Evolutionary conservation across 805 yeast species (phyloP).

Genomic region (Nakazawaea anatomiae): DNA sequence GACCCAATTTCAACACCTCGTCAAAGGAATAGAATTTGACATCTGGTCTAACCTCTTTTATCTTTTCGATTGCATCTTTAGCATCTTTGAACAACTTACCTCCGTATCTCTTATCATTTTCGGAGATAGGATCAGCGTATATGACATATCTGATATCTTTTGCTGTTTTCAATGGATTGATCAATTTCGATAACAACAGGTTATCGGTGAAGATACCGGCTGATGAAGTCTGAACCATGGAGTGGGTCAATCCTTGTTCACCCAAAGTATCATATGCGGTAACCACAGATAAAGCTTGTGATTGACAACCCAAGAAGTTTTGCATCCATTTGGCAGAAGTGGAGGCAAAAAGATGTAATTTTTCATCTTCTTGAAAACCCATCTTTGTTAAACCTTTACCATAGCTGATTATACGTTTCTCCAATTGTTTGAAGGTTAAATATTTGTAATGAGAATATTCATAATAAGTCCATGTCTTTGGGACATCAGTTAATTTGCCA

Average conservation of each 20-base stretch:
- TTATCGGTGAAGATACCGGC: constrained; percentile 82
- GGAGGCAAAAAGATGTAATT: constrained; percentile 78
- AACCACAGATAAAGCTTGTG: constrained; percentile 80
- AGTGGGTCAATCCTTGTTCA: constrained; percentile 80
- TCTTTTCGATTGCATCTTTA: constrained; percentile 48
- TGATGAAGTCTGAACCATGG: constrained; percentile 77
- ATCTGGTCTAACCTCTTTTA: constrained; percentile 70
- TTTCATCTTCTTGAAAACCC: constrained; percentile 59
- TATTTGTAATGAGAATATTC: constrained; percentile 72
- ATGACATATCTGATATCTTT: constrained; percentile 60
- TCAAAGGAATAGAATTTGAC: constrained; percentile 57
- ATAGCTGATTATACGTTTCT: constrained; percentile 38
- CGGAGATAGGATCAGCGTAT: constrained; percentile 57
- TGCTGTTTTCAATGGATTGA: constrained; percentile 67
- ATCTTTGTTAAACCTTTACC: constrained; percentile 74
- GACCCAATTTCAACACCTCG: constrained; percentile 64
- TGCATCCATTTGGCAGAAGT: constrained; percentile 92
- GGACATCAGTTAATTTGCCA: constrained; percentile 66
- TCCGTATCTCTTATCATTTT: constrained; percentile 54
- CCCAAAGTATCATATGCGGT: constrained; percentile 97
- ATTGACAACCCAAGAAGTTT: constrained; percentile 68
- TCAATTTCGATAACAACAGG: constrained; percentile 55
- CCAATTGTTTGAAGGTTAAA: constrained; percentile 55
- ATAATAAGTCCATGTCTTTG: constrained; percentile 83
- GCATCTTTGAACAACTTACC: constrained; percentile 60